Conservation (phyloP, 129 eudicot species). For the Chrysanthemum seticuspe region DNA sequence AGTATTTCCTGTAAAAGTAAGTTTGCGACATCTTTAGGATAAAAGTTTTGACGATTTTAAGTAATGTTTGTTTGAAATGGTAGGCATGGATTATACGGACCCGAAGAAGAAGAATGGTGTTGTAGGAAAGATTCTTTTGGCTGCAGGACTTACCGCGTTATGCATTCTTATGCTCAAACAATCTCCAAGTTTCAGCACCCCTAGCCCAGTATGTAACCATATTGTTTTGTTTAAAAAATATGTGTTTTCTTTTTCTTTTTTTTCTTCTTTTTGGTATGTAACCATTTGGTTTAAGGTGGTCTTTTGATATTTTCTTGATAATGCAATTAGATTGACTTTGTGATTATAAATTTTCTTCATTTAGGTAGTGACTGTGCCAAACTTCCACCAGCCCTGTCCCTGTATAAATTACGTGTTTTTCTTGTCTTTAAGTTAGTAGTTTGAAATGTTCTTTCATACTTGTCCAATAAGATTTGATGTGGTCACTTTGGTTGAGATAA, state of each 20-base stretch:
- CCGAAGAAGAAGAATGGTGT: constrained; percentile 48
- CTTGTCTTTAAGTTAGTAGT: too few species aligned
- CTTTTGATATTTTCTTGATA: neutral
- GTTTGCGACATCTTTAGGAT: neutral
- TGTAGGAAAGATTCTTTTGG: constrained; percentile 54
- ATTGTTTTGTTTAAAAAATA: neutral
- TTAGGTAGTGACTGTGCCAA: too few species aligned
- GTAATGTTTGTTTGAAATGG: constrained; percentile 1
- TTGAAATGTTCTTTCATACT: too few species aligned
- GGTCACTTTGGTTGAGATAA: neutral
- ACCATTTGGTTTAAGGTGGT: neutral
- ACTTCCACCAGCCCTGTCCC: too few species aligned
- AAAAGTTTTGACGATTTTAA: neutral
- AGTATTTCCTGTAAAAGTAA: neutral
- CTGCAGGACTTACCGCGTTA: constrained; percentile 57
- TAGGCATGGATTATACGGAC: constrained; percentile 68
- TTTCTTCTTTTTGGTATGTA: too few species aligned
- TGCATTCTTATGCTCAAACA: constrained; percentile 61
- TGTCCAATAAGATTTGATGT: neutral
- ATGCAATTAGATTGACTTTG: too few species aligned
- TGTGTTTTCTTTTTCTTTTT: neutral
- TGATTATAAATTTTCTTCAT: too few species aligned
- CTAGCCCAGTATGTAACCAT: constrained; percentile 47
- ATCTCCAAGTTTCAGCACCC: constrained; percentile 48
- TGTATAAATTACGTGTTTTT: too few species aligned